Evolutionary conservation across 2,329 filamentous ascomycete species (phyloP), one percentile per base, ranked within the genome.

Genomic region (Tolypocladium nubicola): DNA sequence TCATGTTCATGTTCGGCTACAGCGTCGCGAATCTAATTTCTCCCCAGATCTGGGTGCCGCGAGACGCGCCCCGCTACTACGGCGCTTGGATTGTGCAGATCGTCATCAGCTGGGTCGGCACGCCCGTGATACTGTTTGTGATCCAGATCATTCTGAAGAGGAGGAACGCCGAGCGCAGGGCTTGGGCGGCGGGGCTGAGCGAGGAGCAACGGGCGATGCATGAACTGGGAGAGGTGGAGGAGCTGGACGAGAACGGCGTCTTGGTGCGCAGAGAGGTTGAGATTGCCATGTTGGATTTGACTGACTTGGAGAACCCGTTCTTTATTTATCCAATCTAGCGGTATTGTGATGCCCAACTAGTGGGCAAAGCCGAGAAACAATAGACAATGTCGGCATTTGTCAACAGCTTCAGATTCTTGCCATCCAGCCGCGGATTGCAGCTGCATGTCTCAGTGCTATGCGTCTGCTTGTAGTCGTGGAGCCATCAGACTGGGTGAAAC

Each of bases 1-100:
- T 68, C 14, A 66, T 74, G 63, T 73, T 73, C 53, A 72, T 73
- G 64, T 58, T 73, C 0, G 74, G 71, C 0, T 71, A 70, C 11
- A 67, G 68, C 11, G 58, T 71, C 1, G 65, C 66, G 4, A 73
- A 71, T 37, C 67, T 75, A 8, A 64, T 72, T 2, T 70, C 68
- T 1, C 72, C 71, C 1, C 71, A 74, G 57, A 68, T 74, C 3
- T 74, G 68, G 68, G 64, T 64, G 1, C 60, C 62, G 0, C 66
- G 61, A 62, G 64, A 63, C 13, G 63, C 60, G 0, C 66, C 67
- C 0, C 56, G 66, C 2, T 68, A 67, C 33, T 67, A 68, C 8
- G 66, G 67, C 60, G 45, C 45, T 23, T 49, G 45, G 45, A n/a
- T 49, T 6, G 45, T 26, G 26, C 45, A 49, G 45, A 49, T 49